Base-by-base conservation (phyloP, 2,329 filamentous ascomycete genomes). In the Penicillium frequentans region DNA sequence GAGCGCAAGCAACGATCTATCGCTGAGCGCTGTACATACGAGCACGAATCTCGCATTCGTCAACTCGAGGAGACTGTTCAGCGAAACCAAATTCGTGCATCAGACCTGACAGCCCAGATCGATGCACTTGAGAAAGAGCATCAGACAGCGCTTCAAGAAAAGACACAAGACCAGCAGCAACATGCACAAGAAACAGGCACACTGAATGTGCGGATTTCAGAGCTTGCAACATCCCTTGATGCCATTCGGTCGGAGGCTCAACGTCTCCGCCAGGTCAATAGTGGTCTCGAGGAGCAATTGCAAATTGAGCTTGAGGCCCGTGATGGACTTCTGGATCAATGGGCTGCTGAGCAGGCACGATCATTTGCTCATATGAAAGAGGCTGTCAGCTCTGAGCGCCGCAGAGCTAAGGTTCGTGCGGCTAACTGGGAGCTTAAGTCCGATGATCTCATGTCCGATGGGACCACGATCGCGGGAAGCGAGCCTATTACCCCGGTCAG, bases 401-500 rank as follows among this genome's bases (percentile, higher is more conserved):
- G 73, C 23, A 66, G 66, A 42, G 70, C 71, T n/a, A 77, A 75
- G 50, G 73, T 74, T 14, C 71, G 75, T 21, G 63, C 68, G 8
- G 75, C 75, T 19, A 78, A 78, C 47, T 74, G 72, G 71, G 67
- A 76, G 44, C 54, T 76, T 14, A 70, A 69, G 53, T 73, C 73
- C 11, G 72, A 75, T 26, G 71, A 73, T 44, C 63, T 73, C 48
- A 71, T 73, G 52, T 71, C 67, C 16, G 68, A 71, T 45, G 56
- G 60, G 11, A 64, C 59, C 19, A 64, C 56, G 14, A 59, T 65
- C 48, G 62, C 64, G 51, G 73, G 67, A 27, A 76, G 71, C 50
- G 74, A 74, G 26, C 75, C 78, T 3, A 73, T 79, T 35, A 80
- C 78, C 1, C 78, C 78, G 2, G 69, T 75, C 29, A 75, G 71